Evolutionary conservation across 2,329 filamentous ascomycete species (phyloP).

Genomic region (Cercospora sojina): DNA sequence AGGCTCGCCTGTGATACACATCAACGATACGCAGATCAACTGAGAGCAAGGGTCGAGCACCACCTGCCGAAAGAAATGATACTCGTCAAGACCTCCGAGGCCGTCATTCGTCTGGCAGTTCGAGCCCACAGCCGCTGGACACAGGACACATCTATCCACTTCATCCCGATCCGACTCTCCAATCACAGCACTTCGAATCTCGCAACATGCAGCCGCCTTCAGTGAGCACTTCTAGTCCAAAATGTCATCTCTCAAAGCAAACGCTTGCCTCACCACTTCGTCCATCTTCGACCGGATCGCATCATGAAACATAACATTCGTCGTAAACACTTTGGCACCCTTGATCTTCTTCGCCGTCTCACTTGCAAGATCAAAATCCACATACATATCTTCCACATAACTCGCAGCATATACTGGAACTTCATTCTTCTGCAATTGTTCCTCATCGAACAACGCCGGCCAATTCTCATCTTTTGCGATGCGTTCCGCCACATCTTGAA

Average conservation of each 20-base stretch:
- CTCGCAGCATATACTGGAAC: slow-evolving; percentile 84
- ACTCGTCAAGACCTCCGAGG: neutral
- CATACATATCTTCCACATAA: slow-evolving; percentile 89
- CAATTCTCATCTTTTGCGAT: slow-evolving; percentile 69
- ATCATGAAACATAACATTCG: slow-evolving; percentile 85
- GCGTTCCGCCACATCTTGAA: slow-evolving; percentile 67
- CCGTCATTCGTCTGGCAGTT: neutral
- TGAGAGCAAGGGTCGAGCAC: neutral
- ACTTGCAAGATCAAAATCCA: slow-evolving; percentile 71
- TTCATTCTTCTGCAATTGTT: slow-evolving; percentile 70
- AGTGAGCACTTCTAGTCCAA: slow-evolving; percentile 48
- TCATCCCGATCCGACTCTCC: neutral
- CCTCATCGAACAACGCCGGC: slow-evolving; percentile 73
- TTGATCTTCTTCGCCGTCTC: slow-evolving; percentile 73
- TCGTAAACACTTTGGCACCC: slow-evolving; percentile 76
- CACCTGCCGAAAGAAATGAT: neutral
- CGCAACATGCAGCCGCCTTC: neutral
- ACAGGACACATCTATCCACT: neutral
- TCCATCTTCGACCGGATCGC: slow-evolving; percentile 71
- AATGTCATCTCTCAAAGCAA: slow-evolving; percentile 70
- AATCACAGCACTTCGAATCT: neutral
- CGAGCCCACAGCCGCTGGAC: neutral
- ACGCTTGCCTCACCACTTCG: slow-evolving; percentile 74
- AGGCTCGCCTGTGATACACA: neutral
- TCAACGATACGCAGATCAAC: neutral